A percentile compares a stretch with the other conserved stretches of the same genome.
phyloP scores from a whole-genome alignment of 106 monocot species.

The Acorus calamus region DNA sequence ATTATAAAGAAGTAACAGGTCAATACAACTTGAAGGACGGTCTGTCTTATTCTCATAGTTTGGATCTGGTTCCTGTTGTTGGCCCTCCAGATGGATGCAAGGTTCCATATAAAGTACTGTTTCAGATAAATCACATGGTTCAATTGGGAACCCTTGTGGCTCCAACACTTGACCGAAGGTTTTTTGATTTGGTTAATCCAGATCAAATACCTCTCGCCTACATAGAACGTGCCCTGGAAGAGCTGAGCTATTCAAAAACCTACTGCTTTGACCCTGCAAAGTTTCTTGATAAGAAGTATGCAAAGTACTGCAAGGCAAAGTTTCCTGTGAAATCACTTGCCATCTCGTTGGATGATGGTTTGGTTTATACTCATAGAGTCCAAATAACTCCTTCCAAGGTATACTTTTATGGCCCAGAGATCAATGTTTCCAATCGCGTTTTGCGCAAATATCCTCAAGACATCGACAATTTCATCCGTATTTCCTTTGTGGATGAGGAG shows the following conservation, averaged over 20 bases:
- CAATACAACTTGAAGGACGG: constrained; percentile 22
- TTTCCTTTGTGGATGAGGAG: constrained; percentile 91
- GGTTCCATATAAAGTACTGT: constrained; percentile 60
- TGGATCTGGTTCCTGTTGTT: constrained; percentile 64
- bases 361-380: constrained; percentile 75
- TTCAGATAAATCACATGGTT: constrained; percentile 77
- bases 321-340: constrained; percentile 15
- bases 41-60: constrained; percentile 36
- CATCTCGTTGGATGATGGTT: constrained; percentile 47
- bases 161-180: constrained; percentile 50
- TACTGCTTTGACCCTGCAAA: constrained; percentile 49
- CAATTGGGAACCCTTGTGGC: constrained; percentile 81
- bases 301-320: constrained; percentile 15
- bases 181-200: constrained; percentile 40
- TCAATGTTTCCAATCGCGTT: constrained; percentile 88
- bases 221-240: constrained; percentile 59
- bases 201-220: constrained; percentile 9
- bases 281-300: constrained; percentile 41
- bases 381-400: constrained; percentile 78
- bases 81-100: constrained; percentile 19
- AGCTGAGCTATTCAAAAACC: constrained; percentile 45
- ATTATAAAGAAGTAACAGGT: constrained; percentile 30
- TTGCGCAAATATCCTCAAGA: constrained; percentile 42
- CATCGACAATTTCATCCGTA: constrained; percentile 65
- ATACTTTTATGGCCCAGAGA: constrained; percentile 73